phyloP scores from a whole-genome alignment of 208 protist genomes.

The Leishmania tarentolae region DNA sequence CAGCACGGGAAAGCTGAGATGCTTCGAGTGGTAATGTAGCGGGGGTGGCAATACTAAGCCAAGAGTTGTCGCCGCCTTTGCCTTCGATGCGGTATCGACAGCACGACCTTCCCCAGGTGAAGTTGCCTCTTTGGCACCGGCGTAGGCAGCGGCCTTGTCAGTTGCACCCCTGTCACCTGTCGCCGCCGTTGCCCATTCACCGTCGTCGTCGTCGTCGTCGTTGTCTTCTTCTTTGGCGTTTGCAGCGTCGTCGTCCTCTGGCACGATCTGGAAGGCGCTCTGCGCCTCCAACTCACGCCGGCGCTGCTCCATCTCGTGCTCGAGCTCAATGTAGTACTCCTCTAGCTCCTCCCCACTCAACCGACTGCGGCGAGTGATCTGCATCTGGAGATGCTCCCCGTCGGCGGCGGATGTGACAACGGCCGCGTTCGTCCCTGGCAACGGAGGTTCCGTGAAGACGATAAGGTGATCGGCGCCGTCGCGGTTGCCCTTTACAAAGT shows the following conservation, averaged over 20 bases:
- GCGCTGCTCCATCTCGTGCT: conserved; percentile 60
- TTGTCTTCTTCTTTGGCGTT: conserved; percentile 32
- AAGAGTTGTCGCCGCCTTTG: conserved; percentile 25
- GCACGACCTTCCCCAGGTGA: neutral
- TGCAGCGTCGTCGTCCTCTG: conserved; percentile 42
- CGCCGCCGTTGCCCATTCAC: neutral
- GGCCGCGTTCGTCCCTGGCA: conserved; percentile 58
- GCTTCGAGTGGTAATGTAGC: conserved; percentile 60
- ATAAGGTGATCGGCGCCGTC: conserved; percentile 69
- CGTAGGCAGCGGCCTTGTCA: neutral
- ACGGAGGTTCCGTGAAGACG: conserved; percentile 56
- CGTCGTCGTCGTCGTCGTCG: conserved; percentile 29
- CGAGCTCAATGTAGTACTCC: conserved; percentile 82
- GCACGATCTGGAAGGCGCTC: conserved; percentile 43
- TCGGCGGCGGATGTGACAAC: conserved; percentile 33
- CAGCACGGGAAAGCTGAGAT: conserved; percentile 77
- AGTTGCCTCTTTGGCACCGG: neutral
- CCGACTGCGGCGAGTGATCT: conserved; percentile 47
- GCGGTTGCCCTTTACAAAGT: conserved; percentile 35
- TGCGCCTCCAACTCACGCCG: conserved; percentile 44
- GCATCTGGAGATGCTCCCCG: conserved; percentile 42
- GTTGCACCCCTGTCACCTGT: neutral
- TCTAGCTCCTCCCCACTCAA: conserved; percentile 85
- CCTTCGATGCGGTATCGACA: neutral
- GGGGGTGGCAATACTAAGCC: conserved; percentile 73